A percentile compares a stretch with the other conserved stretches of the same genome.
phyloP scores from a whole-genome alignment of 768 basidiomycete species.

The Tulasnella sp. region DNA sequence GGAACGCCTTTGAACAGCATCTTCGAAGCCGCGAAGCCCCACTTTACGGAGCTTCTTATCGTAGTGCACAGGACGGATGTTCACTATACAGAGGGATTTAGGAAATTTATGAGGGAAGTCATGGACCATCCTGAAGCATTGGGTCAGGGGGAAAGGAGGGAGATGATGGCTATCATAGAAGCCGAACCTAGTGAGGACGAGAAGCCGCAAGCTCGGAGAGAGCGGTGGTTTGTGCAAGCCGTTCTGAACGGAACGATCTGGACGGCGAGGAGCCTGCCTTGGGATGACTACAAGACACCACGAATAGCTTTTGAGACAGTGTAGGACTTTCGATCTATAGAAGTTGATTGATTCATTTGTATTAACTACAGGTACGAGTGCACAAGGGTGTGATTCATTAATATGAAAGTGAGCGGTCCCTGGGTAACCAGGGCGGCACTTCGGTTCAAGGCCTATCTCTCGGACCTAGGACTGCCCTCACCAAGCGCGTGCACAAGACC shows the following conservation, averaged over 20 bases:
- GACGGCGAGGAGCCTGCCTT: neutral
- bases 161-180: neutral
- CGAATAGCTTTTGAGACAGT: neutral
- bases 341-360: neutral
- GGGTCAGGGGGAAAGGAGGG: neutral
- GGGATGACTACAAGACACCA: conserved; percentile 1
- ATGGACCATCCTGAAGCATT: conserved; percentile 17
- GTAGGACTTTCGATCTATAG: neutral
- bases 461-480: neutral
- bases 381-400: neutral
- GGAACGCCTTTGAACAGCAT: conserved; percentile 22
- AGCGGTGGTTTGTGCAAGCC: neutral
- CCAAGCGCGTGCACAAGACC: neutral
- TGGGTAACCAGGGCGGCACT: neutral
- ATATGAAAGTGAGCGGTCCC: neutral
- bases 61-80: neutral
- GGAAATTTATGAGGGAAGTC: conserved; percentile 22
- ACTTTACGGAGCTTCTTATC: conserved; percentile 11
- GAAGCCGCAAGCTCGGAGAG: neutral
- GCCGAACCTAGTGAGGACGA: neutral
- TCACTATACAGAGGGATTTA: conserved; percentile 1
- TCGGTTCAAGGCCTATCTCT: neutral
- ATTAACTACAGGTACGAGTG: neutral
- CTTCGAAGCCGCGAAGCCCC: conserved; percentile 11
- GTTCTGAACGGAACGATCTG: conserved; percentile 11